These are phyloP conservation scores for Aeschynomene evenia DNA, from an alignment of 306 rosid species.

Conservation along the genomic window DNA sequence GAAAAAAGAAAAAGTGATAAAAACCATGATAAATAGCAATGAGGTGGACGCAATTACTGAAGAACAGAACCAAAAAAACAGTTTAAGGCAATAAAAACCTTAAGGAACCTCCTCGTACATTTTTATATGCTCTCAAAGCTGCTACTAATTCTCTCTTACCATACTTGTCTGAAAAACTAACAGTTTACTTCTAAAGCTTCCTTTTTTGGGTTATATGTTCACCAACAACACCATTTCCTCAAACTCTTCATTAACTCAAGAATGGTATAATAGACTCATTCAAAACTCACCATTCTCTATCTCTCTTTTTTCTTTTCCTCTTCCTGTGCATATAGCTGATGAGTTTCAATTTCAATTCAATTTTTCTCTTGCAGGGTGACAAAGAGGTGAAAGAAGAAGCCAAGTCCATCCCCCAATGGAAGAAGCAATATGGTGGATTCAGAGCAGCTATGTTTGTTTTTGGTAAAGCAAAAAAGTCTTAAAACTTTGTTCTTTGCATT, in stretches of 20 bases:
- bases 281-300: neutral
- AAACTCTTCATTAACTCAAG: conserved; percentile 26
- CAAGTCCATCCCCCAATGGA: conserved; percentile 26
- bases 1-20: neutral
- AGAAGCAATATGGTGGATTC: conserved; percentile 64
- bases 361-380: conserved; percentile 36
- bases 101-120: conserved; percentile 2
- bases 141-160: neutral
- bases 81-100: conserved; percentile 33
- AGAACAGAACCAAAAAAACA: conserved; percentile 33
- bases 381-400: conserved; percentile 44
- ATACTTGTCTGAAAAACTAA: neutral
- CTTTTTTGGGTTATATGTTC: conserved; percentile 38
- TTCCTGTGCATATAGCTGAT: neutral
- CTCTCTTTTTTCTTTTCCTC: neutral
- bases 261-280: conserved; percentile 41
- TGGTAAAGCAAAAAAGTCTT: conserved; percentile 36
- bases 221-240: conserved; percentile 22
- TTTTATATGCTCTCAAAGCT: conserved; percentile 19
- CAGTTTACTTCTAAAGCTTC: conserved; percentile 36
- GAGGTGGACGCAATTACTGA: conserved; percentile 9
- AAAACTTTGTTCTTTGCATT: neutral
- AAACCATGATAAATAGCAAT: conserved; percentile 25
- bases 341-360: conserved; percentile 20
- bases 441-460: conserved; percentile 67